Percentiles rank a stretch among this genome's conserved stretches.
These are phyloP conservation scores for Carex kokanica DNA, from an alignment of 176 grass and related monocot genomes.

Conservation along the genomic window DNA sequence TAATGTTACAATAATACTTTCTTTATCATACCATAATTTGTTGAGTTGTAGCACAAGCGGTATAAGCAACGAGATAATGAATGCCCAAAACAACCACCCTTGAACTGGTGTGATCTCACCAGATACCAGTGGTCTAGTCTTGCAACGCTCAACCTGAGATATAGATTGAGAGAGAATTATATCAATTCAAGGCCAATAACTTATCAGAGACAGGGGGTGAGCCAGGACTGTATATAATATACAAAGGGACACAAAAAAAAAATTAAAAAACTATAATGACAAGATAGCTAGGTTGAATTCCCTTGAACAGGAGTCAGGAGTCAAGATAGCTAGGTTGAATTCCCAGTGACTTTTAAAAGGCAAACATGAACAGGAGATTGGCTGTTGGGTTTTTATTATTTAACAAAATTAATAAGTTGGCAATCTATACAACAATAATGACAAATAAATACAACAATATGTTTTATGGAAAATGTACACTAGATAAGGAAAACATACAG, in stretches of 20 bases:
- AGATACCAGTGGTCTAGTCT: slow-evolving; percentile 7
- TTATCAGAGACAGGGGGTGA: not conserved
- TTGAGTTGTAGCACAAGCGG: not conserved
- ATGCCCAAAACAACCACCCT: slow-evolving; percentile 13
- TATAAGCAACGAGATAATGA: not conserved
- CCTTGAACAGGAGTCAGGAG: too few relatives aligned
- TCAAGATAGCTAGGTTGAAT: too few relatives aligned
- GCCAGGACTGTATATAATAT: too few relatives aligned
- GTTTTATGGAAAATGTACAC: too few relatives aligned
- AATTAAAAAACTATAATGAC: too few relatives aligned
- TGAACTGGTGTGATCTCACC: slow-evolving; percentile 2
- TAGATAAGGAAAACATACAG: too few relatives aligned
- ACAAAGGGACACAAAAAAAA: too few relatives aligned
- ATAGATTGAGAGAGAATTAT: not conserved
- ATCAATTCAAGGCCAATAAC: not conserved
- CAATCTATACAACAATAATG: not conserved
- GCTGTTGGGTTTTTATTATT: not conserved
- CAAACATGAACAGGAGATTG: too few relatives aligned
- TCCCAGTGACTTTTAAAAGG: too few relatives aligned
- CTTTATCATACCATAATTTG: slow-evolving; percentile 13
- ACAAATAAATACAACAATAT: too few relatives aligned
- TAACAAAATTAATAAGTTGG: not conserved
- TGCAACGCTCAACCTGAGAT: slow-evolving; percentile 4
- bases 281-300: too few relatives aligned
- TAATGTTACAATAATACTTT: not conserved